Conservation (phyloP, 495 filamentous ascomycete species). For the Aspergillus sclerotioniger region DNA sequence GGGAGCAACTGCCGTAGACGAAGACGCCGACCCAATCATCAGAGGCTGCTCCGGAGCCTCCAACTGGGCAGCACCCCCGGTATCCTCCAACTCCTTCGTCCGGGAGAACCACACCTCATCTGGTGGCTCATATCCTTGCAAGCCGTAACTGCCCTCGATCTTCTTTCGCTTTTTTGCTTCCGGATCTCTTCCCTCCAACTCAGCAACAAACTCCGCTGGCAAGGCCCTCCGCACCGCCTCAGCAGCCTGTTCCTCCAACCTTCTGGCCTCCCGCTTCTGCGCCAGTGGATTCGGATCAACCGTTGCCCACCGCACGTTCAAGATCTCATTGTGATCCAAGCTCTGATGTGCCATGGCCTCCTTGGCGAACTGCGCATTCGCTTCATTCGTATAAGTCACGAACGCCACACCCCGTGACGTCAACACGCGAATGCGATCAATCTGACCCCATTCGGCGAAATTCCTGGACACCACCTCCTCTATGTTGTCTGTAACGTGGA, state of each 20-base stretch:
- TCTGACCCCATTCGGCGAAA: conserved; percentile 89
- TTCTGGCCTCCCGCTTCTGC: conserved; percentile 84
- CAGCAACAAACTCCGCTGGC: conserved; percentile 88
- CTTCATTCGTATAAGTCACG: conserved; percentile 83
- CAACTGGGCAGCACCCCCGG: conserved; percentile 35
- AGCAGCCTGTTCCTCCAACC: conserved; percentile 96
- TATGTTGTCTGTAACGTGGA: conserved; percentile 96
- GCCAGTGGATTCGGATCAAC: conserved; percentile 94
- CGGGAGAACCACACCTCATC: conserved; percentile 92
- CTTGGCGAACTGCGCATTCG: conserved; percentile 86
- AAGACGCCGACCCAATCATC: conserved; percentile 41
- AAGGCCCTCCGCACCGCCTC: conserved; percentile 88
- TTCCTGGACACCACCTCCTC: conserved; percentile 94
- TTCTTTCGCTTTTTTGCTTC: conserved; percentile 83
- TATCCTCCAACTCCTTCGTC: conserved; percentile 46
- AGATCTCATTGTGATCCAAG: conserved; percentile 82
- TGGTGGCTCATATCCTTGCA: conserved; percentile 89
- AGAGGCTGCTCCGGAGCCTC: conserved; percentile 44
- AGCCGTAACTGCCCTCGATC: conserved; percentile 84
- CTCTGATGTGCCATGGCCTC: conserved; percentile 88
- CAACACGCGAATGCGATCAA: conserved; percentile 88
- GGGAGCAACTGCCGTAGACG: conserved; percentile 16
- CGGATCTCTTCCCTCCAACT: conserved; percentile 88
- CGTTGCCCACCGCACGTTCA: conserved; percentile 97
- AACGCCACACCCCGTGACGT: conserved; percentile 87